These are phyloP conservation scores for Metschnikowia santaceciliae DNA, from an alignment of 805 yeast genomes.

Conservation along the genomic window DNA sequence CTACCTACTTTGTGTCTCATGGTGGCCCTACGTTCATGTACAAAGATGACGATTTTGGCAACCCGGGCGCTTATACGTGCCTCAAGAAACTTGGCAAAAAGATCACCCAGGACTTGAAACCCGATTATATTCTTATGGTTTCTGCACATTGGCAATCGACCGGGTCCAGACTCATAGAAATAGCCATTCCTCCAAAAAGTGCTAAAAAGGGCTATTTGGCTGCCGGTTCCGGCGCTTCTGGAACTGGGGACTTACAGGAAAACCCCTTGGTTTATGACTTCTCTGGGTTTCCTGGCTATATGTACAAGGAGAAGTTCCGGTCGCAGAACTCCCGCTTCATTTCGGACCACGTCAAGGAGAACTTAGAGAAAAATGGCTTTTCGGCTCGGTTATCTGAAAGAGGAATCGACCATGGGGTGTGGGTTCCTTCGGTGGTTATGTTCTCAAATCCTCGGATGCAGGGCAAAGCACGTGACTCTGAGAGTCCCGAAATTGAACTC, in stretches of 20 bases:
- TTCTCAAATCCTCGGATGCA: conserved; percentile 34
- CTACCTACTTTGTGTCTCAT: conserved; percentile 71
- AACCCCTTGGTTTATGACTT: conserved; percentile 70
- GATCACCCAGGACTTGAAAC: conserved; percentile 49
- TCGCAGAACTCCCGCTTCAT: conserved; percentile 41
- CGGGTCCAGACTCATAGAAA: conserved; percentile 40
- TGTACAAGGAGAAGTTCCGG: conserved; percentile 62
- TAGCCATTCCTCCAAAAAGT: conserved; percentile 39
- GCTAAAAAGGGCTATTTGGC: too few relatives aligned
- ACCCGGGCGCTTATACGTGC: conserved; percentile 59
- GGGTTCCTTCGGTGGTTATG: conserved; percentile 77
- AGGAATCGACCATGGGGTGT: conserved; percentile 79
- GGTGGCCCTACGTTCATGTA: conserved; percentile 83
- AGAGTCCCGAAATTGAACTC: conserved; percentile 20
- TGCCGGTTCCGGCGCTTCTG: too few relatives aligned
- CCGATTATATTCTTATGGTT: conserved; percentile 61
- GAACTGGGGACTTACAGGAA: conserved; percentile 25
- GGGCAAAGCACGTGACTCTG: too few relatives aligned
- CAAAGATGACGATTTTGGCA: conserved; percentile 42
- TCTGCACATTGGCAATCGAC: conserved; percentile 77
- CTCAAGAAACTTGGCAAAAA: conserved; percentile 48
- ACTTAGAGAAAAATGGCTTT: conserved; percentile 43
- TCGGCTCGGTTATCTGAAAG: conserved; percentile 44
- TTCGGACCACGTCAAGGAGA: conserved; percentile 42
- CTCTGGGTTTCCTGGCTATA: conserved; percentile 62